These are phyloP conservation scores for Heracleum sosnowskyi DNA, from an alignment of 129 eudicot species.

Conservation along the genomic window DNA sequence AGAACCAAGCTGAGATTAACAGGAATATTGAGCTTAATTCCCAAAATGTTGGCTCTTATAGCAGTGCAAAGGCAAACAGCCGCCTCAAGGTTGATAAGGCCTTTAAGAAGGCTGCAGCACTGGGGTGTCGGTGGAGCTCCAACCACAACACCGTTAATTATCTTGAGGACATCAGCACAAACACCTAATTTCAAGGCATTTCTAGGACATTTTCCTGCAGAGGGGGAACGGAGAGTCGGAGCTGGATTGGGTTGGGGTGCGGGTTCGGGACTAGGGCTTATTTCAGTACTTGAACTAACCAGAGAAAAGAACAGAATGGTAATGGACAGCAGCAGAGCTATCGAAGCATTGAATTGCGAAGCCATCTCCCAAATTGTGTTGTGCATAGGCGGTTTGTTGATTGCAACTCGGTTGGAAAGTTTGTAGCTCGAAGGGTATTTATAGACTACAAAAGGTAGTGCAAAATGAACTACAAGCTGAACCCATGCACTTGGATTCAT, in stretches of 20 bases:
- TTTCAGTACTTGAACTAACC: conserved; percentile 29
- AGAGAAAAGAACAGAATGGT: conserved; percentile 50
- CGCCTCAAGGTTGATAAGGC: conserved; percentile 49
- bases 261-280: conserved; percentile 30
- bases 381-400: neutral
- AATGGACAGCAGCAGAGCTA: conserved; percentile 32
- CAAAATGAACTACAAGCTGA: neutral
- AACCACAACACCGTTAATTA: conserved; percentile 8
- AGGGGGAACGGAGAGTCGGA: conserved; percentile 20
- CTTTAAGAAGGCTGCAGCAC: conserved; percentile 50
- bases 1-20: neutral
- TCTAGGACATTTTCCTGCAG: conserved; percentile 33
- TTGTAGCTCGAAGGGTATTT: neutral
- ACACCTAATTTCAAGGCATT: conserved; percentile 57
- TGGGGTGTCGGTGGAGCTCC: conserved; percentile 7
- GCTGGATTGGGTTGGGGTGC: conserved; percentile 15
- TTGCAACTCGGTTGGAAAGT: neutral
- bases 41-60: conserved; percentile 49
- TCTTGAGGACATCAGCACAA: conserved; percentile 51
- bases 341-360: conserved; percentile 20
- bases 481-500: neutral
- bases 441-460: neutral
- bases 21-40: conserved; percentile 29
- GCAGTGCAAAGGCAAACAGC: conserved; percentile 71
- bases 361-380: conserved; percentile 15